Evolutionary conservation across 2,329 filamentous ascomycete species (phyloP), one percentile per base, ranked within the genome.

Genomic region (Phyllosticta citrichinensis): DNA sequence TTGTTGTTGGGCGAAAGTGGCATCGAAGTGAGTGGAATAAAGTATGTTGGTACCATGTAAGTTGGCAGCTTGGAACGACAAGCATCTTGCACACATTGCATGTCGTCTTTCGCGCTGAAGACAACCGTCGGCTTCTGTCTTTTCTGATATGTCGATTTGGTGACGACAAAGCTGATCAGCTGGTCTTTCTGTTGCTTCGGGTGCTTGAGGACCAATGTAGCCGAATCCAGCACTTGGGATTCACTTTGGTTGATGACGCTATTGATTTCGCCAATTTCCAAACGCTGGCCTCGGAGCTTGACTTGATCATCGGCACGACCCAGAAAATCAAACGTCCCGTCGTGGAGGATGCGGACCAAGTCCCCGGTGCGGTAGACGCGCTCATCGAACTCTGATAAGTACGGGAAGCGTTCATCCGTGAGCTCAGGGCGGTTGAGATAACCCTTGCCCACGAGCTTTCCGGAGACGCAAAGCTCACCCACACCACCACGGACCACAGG

Each of bases 251-350:
- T 85, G 66, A 96, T 90, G 9, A 88, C 83, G 56, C 92, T 86
- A 66, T 96, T 94, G 72, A 97, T 96, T 75, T 97, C 92, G 0
- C 87, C 89, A 63, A 96, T 87, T 68, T 97, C 93, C 0, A 97
- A 80, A 14, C 92, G 81, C 71, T 97, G 92, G 0, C 92, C 92
- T 11, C 93, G 85, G 2, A 97, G 80, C 71, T 97, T 97, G 64
- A 96, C 87, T 73, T 97, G 92, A 60, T 96, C 91, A 69, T 97
- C 93, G 5, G 87, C 88, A 14, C 93, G 84, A 2, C 93, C 92
- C 2, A 95, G 79, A 69, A 97, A 97, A 61, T 93, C 88, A 65
- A 96, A 92, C 52, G 87, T 90, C 0, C 84, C 86, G 70, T 97
- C 88, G 58, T 91, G 80, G 8, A 96, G 75, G 17, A 96, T 80